Conservation (phyloP, 2,329 filamentous ascomycete genomes). For the Colletotrichum somersetense region DNA sequence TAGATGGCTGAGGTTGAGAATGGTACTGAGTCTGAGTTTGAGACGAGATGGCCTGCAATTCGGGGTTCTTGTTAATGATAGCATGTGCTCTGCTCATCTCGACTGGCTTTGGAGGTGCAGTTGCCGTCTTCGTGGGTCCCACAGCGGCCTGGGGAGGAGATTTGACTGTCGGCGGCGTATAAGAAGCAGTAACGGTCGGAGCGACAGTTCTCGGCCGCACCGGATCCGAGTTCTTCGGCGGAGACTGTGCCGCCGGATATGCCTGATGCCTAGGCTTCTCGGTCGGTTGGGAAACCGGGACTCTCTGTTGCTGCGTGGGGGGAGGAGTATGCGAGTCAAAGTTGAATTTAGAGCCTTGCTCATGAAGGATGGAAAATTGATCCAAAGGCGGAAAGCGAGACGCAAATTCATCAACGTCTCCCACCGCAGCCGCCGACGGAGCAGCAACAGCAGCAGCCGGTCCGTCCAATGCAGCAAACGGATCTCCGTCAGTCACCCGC, state of each 20-base stretch:
- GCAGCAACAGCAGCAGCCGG: slow-evolving; percentile 58
- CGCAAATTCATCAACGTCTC: slow-evolving; percentile 82
- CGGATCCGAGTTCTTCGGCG: slow-evolving; percentile 31
- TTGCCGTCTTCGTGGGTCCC: slow-evolving; percentile 51
- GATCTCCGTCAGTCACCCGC: slow-evolving; percentile 79
- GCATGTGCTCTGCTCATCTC: slow-evolving; percentile 72
- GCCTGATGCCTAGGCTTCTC: slow-evolving; percentile 87
- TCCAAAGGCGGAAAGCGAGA: slow-evolving; percentile 90
- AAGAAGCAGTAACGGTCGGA: slow-evolving; percentile 47
- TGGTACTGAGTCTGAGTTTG: slow-evolving; percentile 49
- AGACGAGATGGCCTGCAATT: slow-evolving; percentile 69
- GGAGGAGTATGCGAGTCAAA: slow-evolving; percentile 74
- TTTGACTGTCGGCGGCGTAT: slow-evolving; percentile 46
- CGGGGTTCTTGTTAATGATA: slow-evolving; percentile 73
- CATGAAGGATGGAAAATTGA: slow-evolving; percentile 91
- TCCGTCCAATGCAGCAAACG: slow-evolving; percentile 90
- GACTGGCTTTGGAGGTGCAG: slow-evolving; percentile 56
- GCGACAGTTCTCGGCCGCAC: slow-evolving; percentile 40
- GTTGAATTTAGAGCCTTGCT: slow-evolving; percentile 85
- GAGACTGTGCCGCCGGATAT: slow-evolving; percentile 64
- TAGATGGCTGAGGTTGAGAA: slow-evolving; percentile 45
- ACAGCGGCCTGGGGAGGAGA: slow-evolving; percentile 40
- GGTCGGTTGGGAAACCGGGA: slow-evolving; percentile 75
- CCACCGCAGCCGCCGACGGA: slow-evolving; percentile 48
- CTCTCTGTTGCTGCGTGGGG: slow-evolving; percentile 62